Percentiles rank a stretch among this genome's conserved stretches.
phyloP scores from a whole-genome alignment of 768 basidiomycete genomes.

The Boletus tomentosulus region DNA sequence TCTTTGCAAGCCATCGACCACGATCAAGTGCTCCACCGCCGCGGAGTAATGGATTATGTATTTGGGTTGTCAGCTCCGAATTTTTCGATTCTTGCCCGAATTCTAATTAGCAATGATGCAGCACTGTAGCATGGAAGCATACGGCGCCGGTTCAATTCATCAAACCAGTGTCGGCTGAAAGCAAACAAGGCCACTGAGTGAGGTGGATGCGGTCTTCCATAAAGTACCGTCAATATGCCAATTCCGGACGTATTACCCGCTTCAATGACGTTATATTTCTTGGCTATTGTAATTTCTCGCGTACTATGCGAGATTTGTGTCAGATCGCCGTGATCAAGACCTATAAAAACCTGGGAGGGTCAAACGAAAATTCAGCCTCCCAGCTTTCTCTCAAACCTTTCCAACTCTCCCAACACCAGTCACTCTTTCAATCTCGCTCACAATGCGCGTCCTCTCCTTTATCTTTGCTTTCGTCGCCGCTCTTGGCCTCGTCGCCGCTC shows the following conservation, averaged over 20 bases:
- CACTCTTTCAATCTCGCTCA: slow-evolving; percentile 12
- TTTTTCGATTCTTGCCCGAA: neutral
- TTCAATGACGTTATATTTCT: neutral
- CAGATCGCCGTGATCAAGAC: neutral
- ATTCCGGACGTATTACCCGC: too few relatives aligned
- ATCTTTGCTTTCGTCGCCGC: slow-evolving; percentile 16
- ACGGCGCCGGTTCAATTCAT: too few relatives aligned
- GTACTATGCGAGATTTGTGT: neutral
- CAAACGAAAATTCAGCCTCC: neutral
- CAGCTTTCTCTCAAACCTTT: neutral
- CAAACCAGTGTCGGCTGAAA: too few relatives aligned
- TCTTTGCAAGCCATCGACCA: neutral
- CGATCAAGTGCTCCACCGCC: neutral
- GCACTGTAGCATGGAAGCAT: too few relatives aligned
- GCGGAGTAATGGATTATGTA: neutral
- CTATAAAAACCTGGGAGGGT: slow-evolving; percentile 1
- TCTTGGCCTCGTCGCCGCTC: slow-evolving; percentile 15
- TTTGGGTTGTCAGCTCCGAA: too few relatives aligned
- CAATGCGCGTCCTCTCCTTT: slow-evolving; percentile 26
- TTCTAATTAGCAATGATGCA: too few relatives aligned
- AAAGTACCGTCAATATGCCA: too few relatives aligned
- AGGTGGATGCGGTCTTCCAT: too few relatives aligned
- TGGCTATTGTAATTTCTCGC: neutral
- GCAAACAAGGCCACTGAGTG: too few relatives aligned
- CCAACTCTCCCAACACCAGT: slow-evolving; percentile 1